phyloP scores from a whole-genome alignment of 805 yeast genomes.

The Saccharomycopsis selenospora region DNA sequence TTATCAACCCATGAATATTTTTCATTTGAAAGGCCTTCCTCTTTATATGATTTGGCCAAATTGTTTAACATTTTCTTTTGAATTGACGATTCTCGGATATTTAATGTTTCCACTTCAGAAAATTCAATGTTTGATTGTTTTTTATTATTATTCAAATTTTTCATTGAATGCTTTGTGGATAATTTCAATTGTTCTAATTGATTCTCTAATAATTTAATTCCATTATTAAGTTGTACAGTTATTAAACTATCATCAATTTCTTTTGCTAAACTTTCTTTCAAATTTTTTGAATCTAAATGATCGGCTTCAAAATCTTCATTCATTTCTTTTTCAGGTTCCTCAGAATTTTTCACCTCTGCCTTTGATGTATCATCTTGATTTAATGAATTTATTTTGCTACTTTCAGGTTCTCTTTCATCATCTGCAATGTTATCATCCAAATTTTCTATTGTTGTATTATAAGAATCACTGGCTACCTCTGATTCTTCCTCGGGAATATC shows the following conservation, averaged over 20 bases:
- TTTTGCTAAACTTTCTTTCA: background rate
- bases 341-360: too few species aligned
- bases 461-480: too few species aligned
- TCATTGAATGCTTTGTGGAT: background rate
- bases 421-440: too few species aligned
- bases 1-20: background rate
- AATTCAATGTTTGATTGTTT: background rate
- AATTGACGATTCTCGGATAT: background rate
- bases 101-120: background rate
- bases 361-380: background rate
- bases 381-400: background rate
- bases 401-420: background rate
- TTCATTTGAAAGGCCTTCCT: background rate
- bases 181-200: background rate
- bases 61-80: background rate
- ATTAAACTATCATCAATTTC: background rate
- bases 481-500: too few species aligned
- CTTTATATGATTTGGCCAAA: slow-evolving; percentile 1
- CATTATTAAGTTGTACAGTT: background rate
- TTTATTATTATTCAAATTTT: background rate
- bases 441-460: too few species aligned
- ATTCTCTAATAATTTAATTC: background rate
- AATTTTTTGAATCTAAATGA: background rate
- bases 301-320: too few species aligned
- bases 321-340: too few species aligned